phyloP scores from a whole-genome alignment of 179 eudicot genomes.

The Silene noctiflora region DNA sequence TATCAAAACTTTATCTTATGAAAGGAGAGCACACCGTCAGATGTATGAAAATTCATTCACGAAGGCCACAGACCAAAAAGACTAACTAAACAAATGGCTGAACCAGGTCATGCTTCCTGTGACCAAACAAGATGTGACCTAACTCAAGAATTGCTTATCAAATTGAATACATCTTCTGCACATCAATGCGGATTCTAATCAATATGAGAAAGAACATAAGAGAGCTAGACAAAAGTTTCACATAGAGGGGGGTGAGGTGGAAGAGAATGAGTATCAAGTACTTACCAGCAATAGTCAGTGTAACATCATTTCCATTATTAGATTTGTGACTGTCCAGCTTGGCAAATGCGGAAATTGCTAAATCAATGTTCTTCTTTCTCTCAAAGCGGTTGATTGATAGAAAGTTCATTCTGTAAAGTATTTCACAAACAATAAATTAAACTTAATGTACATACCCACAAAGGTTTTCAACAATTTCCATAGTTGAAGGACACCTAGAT shows the following conservation, averaged over 20 bases:
- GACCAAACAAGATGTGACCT: neutral
- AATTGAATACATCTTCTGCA: too few relatives aligned
- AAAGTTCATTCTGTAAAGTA: slow-evolving; percentile 59
- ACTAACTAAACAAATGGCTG: too few relatives aligned
- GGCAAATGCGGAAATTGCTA: slow-evolving; percentile 87
- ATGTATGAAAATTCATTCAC: too few relatives aligned
- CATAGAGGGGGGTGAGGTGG: too few relatives aligned
- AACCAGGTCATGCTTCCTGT: neutral
- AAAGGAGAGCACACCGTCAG: too few relatives aligned
- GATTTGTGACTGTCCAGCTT: slow-evolving; percentile 49
- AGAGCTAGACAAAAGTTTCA: too few relatives aligned
- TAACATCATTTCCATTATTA: slow-evolving; percentile 28
- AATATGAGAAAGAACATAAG: neutral
- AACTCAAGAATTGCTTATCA: too few relatives aligned
- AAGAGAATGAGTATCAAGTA: neutral
- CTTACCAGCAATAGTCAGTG: slow-evolving; percentile 71
- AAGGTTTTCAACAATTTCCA: neutral
- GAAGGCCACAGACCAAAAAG: too few relatives aligned
- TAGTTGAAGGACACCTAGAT: slow-evolving; percentile 27
- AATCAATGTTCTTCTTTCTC: slow-evolving; percentile 82
- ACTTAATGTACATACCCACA: neutral
- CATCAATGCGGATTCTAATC: neutral
- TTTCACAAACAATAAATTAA: slow-evolving; percentile 9
- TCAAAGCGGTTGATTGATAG: slow-evolving; percentile 94
- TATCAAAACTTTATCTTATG: too few relatives aligned